Conservation (phyloP, 371 early-diverging fungal species). For the Quaeritorhiza haematococci region DNA sequence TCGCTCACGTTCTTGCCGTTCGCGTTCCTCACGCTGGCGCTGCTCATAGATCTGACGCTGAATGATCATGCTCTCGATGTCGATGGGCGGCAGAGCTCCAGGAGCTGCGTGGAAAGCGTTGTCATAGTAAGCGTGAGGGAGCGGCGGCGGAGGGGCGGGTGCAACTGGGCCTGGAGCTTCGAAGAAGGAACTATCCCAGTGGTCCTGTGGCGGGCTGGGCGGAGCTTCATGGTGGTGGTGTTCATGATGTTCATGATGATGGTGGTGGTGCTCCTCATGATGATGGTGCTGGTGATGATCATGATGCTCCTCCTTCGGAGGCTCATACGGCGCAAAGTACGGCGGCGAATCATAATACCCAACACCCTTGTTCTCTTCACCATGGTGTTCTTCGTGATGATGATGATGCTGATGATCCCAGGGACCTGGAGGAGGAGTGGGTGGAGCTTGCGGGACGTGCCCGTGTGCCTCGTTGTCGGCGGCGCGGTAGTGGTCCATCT, state of each 20-base stretch:
- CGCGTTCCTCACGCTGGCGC: too few relatives aligned
- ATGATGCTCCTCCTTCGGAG: neutral
- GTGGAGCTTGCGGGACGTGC: neutral
- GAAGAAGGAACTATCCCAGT: too few relatives aligned
- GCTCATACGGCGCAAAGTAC: neutral
- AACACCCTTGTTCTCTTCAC: neutral
- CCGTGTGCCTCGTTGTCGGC: neutral
- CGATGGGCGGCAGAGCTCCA: too few relatives aligned
- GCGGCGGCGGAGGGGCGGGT: neutral
- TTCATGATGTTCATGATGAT: constrained; percentile 4
- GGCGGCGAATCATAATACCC: neutral
- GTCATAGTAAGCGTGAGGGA: neutral
- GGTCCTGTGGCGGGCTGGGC: neutral
- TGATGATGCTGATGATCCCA: neutral
- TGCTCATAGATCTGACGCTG: too few relatives aligned
- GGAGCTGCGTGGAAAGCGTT: too few relatives aligned
- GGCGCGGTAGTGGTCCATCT: neutral
- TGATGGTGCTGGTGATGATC: neutral
- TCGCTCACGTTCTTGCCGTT: too few relatives aligned
- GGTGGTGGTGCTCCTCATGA: constrained; percentile 1
- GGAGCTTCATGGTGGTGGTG: neutral
- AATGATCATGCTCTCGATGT: too few relatives aligned
- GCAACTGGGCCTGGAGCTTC: too few relatives aligned
- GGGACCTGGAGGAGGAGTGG: neutral
- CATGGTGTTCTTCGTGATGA: too few relatives aligned